Conservation (phyloP, 306 rosid species). For the Sindora glabra region DNA sequence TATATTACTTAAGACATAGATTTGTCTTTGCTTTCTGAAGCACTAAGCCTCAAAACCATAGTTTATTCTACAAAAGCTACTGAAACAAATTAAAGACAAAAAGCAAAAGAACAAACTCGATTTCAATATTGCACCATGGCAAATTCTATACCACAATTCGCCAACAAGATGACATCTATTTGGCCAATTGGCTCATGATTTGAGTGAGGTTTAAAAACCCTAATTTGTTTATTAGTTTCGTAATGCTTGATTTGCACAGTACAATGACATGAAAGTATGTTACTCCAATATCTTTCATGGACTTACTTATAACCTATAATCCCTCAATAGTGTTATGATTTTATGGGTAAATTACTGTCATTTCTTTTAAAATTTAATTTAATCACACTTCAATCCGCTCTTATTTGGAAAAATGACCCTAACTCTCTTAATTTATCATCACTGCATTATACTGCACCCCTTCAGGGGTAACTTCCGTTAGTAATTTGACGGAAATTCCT, state of each 20-base stretch:
- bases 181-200: neutral
- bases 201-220: neutral
- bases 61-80: constrained; percentile 24
- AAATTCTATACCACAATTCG: constrained; percentile 16
- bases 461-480: too few relatives aligned
- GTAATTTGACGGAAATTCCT: too few relatives aligned
- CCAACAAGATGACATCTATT: neutral
- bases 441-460: too few relatives aligned
- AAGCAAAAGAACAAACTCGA: constrained; percentile 14
- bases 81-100: constrained; percentile 24
- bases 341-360: too few relatives aligned
- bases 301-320: neutral
- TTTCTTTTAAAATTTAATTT: too few relatives aligned
- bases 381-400: too few relatives aligned
- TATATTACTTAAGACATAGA: constrained; percentile 13
- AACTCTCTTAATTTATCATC: too few relatives aligned
- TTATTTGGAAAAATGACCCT: too few relatives aligned
- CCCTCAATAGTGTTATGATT: constrained; percentile 1
- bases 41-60: constrained; percentile 34
- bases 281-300: constrained; percentile 34
- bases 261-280: constrained; percentile 16
- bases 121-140: constrained; percentile 6
- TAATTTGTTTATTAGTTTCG: constrained; percentile 12
- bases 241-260: constrained; percentile 16
- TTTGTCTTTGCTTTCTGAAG: constrained; percentile 48